Base-by-base conservation (phyloP, 2,329 filamentous ascomycete genomes). In the Ascochyta fabae region DNA sequence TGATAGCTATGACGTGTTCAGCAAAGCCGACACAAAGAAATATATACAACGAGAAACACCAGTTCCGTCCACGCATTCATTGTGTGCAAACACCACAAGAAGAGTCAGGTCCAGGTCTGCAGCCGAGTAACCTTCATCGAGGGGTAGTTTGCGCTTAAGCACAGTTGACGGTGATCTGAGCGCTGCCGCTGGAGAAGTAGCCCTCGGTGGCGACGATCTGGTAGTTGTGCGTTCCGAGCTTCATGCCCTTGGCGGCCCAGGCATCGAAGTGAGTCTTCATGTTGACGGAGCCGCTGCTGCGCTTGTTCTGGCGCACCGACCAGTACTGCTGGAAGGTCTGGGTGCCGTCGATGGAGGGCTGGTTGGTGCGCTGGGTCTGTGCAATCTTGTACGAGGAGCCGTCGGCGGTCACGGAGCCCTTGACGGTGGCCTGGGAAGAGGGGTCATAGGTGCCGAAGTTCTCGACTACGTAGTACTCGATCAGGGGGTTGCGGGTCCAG, bases 181-280 rank as follows among this genome's bases (percentile, higher is more conserved):
- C 74, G 42, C 70, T 77, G 0, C 83, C 82, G 53, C 72, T 76
- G 69, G 79, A 81, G 65, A 77, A 75, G 72, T 84, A 84, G 3
- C 81, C 83, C 74, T 84, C 83, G 1, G 80, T 81, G 19, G 82
- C 82, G 26, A 84, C 75, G 55, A 85, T 83, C 64, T 72, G 68
- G 64, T 74, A 74, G 60, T 74, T 66, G 60, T 72, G 67, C 23
- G 38, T 58, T 22, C 71, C 71, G 6, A 74, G 60, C 7, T 54
- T 62, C 66, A 74, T 66, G 45, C 71, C 71, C 59, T 64, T 60
- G 35, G 58, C 56, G 22, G 70, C 65, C 71, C 71, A 74, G n/a
- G 69, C 71, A 52, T 73, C 65, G 47, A 74, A 74, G 55, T 74
- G 71, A 13, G 67, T 68, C 61, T 67, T 66, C 56, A 67, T 71